phyloP scores from a whole-genome alignment of 1,139 yeast species.

The Kodamaea ohmeri region DNA sequence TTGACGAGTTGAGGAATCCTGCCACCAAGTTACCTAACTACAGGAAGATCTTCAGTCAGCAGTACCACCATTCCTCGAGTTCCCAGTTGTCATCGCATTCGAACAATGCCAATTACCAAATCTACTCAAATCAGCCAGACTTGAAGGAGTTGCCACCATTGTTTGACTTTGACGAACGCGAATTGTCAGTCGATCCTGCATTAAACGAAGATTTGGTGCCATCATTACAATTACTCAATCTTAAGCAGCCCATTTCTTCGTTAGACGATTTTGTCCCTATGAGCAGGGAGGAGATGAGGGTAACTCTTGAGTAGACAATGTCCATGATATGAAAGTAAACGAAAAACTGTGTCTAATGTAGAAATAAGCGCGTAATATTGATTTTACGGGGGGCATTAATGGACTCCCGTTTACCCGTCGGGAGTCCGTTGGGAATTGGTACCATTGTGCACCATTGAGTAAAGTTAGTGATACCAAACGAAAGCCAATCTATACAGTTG shows the following conservation, averaged over 20 bases:
- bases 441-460: too few relatives aligned
- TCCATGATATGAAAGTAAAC: slow-evolving; percentile 7
- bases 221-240: slow-evolving; percentile 31
- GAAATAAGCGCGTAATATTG: not conserved
- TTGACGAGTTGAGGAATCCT: slow-evolving; percentile 67
- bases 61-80: slow-evolving; percentile 24
- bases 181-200: slow-evolving; percentile 39
- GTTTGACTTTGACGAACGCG: slow-evolving; percentile 51
- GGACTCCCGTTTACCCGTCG: too few relatives aligned
- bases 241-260: slow-evolving; percentile 23
- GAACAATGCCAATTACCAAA: slow-evolving; percentile 37
- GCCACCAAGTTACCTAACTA: slow-evolving; percentile 54
- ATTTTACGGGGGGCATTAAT: not conserved
- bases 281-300: slow-evolving; percentile 33
- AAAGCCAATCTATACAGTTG: too few relatives aligned
- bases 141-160: slow-evolving; percentile 43
- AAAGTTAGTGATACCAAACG: too few relatives aligned
- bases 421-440: too few relatives aligned
- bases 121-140: slow-evolving; percentile 42
- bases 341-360: too few relatives aligned
- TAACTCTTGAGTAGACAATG: slow-evolving; percentile 30
- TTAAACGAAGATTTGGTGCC: slow-evolving; percentile 41
- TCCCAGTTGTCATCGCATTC: slow-evolving; percentile 18
- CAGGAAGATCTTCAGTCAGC: slow-evolving; percentile 45
- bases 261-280: slow-evolving; percentile 36